Evolutionary conservation across 352 stramenopile genomes (phyloP), one percentile per base, ranked within the genome.

Genomic region (Phytophthora podocarpi): DNA sequence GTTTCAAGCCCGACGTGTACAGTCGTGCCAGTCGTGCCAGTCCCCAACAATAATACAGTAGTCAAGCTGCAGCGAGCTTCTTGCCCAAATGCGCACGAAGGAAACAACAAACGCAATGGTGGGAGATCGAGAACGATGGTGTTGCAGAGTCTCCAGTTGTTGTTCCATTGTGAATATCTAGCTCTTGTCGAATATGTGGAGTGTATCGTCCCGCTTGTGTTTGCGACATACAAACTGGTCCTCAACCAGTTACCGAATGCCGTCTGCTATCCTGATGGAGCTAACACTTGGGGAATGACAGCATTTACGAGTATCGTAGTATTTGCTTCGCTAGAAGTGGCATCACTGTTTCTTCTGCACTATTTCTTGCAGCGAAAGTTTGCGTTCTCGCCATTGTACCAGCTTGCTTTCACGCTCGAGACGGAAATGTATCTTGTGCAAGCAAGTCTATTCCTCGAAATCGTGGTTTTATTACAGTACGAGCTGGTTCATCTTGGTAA

Each of bases 361-460:
- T 4, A 34, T 67, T 36, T 46, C 4, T 16, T 83, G 2, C 24
- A 72, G 18, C 56, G 64, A 10, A 70, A 70, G 35, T 65, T 80
- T 23, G 20, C n/a, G 1, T 54, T 83, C 8, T 74, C 63, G 10
- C 52, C 64, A 2, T 28, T 78, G 6, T 56, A 60, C 3, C 67
- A 76, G n/a, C 51, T 83, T 15, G 64, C 51, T 15, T 83, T 83
- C 27, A 64, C 74, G 18, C 56, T 83, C 21, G 54, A 74, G 47
- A 70, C 47, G 5, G 64, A 80, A 39, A 40, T 65, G 43, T 26
- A 39, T 12, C 16, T 45, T 12, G 47, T 65, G 1, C 57, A 65
- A 20, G 39, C 39, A 12, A 16, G 1, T 24, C 12, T 59, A 3
- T 65, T 59, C 15, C 23, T 59, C 11, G 57, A 37, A 10, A 57